Conservation (phyloP, 78 protist genomes). For the Fonticula alba region DNA sequence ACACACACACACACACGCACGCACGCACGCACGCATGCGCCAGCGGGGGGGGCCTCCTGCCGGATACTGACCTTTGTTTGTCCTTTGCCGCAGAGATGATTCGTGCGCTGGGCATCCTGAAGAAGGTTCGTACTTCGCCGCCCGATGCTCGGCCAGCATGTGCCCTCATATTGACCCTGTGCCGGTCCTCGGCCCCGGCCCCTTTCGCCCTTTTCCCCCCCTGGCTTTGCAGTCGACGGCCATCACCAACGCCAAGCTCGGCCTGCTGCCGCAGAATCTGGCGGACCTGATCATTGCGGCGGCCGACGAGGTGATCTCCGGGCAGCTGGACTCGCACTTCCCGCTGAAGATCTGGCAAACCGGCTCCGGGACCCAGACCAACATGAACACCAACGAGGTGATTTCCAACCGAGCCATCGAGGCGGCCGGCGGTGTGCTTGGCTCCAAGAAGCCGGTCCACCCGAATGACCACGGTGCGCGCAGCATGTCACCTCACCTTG, state of each 20-base stretch:
- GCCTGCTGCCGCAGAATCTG: slow-evolving; percentile 16
- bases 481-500: too few species aligned
- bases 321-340: slow-evolving; percentile 66
- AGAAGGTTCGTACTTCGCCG: too few species aligned
- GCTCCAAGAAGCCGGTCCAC: slow-evolving; percentile 66
- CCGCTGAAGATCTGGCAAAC: slow-evolving; percentile 82
- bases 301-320: slow-evolving; percentile 40
- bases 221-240: slow-evolving; percentile 63
- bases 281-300: slow-evolving; percentile 42
- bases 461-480: slow-evolving; percentile 93
- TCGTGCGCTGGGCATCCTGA: slow-evolving; percentile 51
- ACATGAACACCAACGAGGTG: slow-evolving; percentile 85
- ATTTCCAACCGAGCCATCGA: slow-evolving; percentile 68
- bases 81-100: too few species aligned
- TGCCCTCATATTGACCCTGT: too few species aligned
- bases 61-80: too few species aligned
- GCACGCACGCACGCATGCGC: slow-evolving; percentile 51
- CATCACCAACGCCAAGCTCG: too few species aligned
- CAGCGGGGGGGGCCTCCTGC: too few species aligned
- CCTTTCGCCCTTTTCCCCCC: too few species aligned
- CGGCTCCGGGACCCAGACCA: slow-evolving; percentile 85
- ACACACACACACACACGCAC: too few species aligned
- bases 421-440: slow-evolving; percentile 58
- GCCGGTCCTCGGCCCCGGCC: too few species aligned
- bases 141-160: too few species aligned